Conservation (phyloP, 345 rosid genomes). For the Moricandia arvensis region DNA sequence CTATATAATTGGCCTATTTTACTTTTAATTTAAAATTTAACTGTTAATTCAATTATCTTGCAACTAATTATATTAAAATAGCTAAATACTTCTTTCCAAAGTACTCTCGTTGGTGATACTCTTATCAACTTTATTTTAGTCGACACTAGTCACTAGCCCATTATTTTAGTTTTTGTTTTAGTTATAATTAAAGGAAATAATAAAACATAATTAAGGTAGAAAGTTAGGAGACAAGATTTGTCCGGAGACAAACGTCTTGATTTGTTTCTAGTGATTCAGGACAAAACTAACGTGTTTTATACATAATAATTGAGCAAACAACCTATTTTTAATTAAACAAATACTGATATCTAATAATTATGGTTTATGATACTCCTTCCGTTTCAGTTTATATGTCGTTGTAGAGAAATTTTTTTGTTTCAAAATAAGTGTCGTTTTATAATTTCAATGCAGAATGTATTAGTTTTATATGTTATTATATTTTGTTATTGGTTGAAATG, state of each 20-base stretch:
- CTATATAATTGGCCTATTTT: too few species aligned
- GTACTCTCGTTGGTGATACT: too few species aligned
- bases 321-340: not conserved
- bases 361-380: not conserved
- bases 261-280: conserved; percentile 25
- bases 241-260: conserved; percentile 26
- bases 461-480: too few species aligned
- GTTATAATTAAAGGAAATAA: not conserved
- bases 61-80: too few species aligned
- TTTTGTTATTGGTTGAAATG: too few species aligned
- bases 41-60: too few species aligned
- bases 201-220: not conserved
- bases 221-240: conserved; percentile 21
- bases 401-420: too few species aligned
- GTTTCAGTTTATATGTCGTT: too few species aligned
- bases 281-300: conserved; percentile 5
- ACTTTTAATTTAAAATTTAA: too few species aligned
- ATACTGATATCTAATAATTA: not conserved
- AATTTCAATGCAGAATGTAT: too few species aligned
- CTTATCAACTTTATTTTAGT: not conserved
- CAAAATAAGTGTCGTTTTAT: too few species aligned
- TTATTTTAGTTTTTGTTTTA: not conserved
- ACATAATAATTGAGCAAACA: conserved; percentile 6
- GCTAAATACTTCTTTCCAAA: too few species aligned
- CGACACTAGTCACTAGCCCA: not conserved